Conservation (phyloP, 495 filamentous ascomycete species). For the Sporormia fimetaria region DNA sequence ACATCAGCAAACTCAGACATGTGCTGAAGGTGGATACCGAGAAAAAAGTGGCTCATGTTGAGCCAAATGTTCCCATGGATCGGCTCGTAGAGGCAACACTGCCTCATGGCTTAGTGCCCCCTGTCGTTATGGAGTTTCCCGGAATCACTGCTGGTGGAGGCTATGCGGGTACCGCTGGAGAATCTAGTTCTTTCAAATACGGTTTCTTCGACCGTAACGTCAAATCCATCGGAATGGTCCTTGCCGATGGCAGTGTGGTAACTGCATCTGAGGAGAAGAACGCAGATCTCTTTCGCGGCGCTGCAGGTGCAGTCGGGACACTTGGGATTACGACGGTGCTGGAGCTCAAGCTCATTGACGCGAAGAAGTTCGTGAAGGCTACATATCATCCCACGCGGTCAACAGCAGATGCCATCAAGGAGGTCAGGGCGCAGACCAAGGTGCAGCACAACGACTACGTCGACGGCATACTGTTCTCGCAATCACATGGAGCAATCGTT, state of each 20-base stretch:
- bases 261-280: conserved; percentile 30
- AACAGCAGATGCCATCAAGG: conserved; percentile 20
- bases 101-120: conserved; percentile 42
- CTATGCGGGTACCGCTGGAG: conserved; percentile 49
- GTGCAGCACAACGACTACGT: conserved; percentile 28
- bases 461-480: conserved; percentile 40
- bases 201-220: conserved; percentile 50
- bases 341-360: conserved; percentile 43
- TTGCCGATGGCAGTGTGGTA: conserved; percentile 44
- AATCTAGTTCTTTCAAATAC: conserved; percentile 47
- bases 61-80: conserved; percentile 59
- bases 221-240: conserved; percentile 47
- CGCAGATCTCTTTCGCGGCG: conserved; percentile 44
- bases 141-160: conserved; percentile 55
- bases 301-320: conserved; percentile 46
- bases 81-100: conserved; percentile 43
- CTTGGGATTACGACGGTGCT: conserved; percentile 46
- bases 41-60: conserved; percentile 38
- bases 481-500: conserved; percentile 41
- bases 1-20: conserved; percentile 38
- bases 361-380: conserved; percentile 44
- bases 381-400: conserved; percentile 42
- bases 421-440: conserved; percentile 33
- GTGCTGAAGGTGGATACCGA: conserved; percentile 34
- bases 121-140: conserved; percentile 52